Conservation (phyloP, 768 basidiomycete species). For the Pulveroboletus frians region DNA sequence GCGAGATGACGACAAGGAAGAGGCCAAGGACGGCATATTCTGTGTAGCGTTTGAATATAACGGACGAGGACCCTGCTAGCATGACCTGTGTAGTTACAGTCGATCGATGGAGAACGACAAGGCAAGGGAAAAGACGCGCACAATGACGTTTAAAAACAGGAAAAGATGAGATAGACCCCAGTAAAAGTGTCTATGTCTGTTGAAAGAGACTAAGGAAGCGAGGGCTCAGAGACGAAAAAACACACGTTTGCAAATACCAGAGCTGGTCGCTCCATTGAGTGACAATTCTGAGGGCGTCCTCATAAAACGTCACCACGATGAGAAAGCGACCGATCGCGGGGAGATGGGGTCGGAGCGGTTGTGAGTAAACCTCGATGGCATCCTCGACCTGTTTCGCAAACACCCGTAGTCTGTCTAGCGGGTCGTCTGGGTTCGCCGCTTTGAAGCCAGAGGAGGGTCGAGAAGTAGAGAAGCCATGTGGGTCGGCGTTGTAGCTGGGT, state of each 20-base stretch:
- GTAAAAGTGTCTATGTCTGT: slow-evolving; percentile 89
- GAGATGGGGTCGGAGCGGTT: slow-evolving; percentile 90
- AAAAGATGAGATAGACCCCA: slow-evolving; percentile 95
- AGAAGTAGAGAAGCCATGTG: slow-evolving; percentile 75
- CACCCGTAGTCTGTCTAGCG: slow-evolving; percentile 68
- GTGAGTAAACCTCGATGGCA: slow-evolving; percentile 84
- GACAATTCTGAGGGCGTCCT: slow-evolving; percentile 89
- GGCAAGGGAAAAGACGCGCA: slow-evolving; percentile 38
- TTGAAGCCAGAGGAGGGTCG: slow-evolving; percentile 67
- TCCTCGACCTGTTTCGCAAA: slow-evolving; percentile 82
- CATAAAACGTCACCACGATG: slow-evolving; percentile 96
- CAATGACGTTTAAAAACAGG: slow-evolving; percentile 85
- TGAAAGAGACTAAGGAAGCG: slow-evolving; percentile 5
- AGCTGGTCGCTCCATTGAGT: slow-evolving; percentile 97
- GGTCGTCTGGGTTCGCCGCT: slow-evolving; percentile 77
- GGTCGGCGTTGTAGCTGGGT: slow-evolving; percentile 60
- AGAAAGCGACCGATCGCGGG: slow-evolving; percentile 94
- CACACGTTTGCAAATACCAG: slow-evolving; percentile 96
- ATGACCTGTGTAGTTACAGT: slow-evolving; percentile 60
- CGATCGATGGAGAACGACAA: background rate
- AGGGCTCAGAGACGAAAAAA: slow-evolving; percentile 9
- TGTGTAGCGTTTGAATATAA: slow-evolving; percentile 83
- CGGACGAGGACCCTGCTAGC: slow-evolving; percentile 75
- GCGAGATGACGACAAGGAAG: slow-evolving; percentile 84
- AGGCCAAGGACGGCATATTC: slow-evolving; percentile 90